Evolutionary conservation across 345 rosid genomes (phyloP).

Genomic region (Orychophragmus violaceus): DNA sequence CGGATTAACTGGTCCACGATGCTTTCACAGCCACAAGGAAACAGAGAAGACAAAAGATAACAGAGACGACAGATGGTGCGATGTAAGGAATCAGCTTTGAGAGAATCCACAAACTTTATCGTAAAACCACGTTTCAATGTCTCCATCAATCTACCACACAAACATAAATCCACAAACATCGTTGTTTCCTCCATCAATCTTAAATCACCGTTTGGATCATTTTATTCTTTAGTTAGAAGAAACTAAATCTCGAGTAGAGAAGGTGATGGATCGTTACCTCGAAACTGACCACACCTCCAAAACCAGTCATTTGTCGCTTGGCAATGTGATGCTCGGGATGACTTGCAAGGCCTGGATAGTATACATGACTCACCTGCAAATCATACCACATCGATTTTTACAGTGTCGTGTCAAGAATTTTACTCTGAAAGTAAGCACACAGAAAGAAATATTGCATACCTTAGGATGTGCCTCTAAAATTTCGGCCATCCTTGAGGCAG

Average conservation of each 20-base stretch:
- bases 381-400: neutral
- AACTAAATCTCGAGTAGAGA: neutral
- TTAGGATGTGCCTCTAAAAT: slow-evolving; percentile 99
- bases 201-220: slow-evolving; percentile 4
- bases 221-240: neutral
- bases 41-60: too few species aligned
- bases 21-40: slow-evolving; percentile 97
- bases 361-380: slow-evolving; percentile 70
- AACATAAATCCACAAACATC: too few species aligned
- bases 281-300: slow-evolving; percentile 98
- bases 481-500: slow-evolving; percentile 93
- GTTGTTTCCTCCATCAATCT: too few species aligned
- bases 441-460: slow-evolving; percentile 32
- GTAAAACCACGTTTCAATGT: slow-evolving; percentile 59
- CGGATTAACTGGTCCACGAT: slow-evolving; percentile 98
- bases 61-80: slow-evolving; percentile 97
- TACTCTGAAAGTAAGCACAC: neutral
- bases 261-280: slow-evolving; percentile 49
- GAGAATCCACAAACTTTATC: slow-evolving; percentile 69
- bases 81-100: slow-evolving; percentile 95
- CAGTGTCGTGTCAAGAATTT: neutral
- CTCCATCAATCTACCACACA: slow-evolving; percentile 66
- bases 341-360: slow-evolving; percentile 90
- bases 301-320: slow-evolving; percentile 93
- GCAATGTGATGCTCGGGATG: slow-evolving; percentile 94